Percentiles rank a stretch among this genome's conserved stretches.
phyloP scores from a whole-genome alignment of 2,329 filamentous ascomycete species.

The Microcyclospora pomicola region DNA sequence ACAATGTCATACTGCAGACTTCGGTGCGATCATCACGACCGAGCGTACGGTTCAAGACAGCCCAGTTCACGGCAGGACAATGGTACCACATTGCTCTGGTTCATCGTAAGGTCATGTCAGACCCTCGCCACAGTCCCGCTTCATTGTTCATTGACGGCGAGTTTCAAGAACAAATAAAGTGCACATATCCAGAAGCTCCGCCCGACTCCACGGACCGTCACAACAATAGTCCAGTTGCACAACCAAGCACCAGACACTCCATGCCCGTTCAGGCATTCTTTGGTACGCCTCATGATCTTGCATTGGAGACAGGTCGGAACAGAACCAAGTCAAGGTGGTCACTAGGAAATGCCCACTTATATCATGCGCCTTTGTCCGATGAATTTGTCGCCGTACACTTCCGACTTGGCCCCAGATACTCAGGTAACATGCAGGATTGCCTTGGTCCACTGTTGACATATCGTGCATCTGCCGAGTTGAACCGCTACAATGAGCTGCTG shows the following conservation, averaged over 20 bases:
- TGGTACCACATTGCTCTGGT: slow-evolving; percentile 95
- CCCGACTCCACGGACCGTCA: slow-evolving; percentile 30
- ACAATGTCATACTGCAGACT: slow-evolving; percentile 89
- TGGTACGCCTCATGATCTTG: slow-evolving; percentile 80
- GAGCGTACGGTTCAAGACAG: slow-evolving; percentile 84
- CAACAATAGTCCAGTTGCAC: background rate
- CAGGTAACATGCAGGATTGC: slow-evolving; percentile 93
- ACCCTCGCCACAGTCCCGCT: slow-evolving; percentile 34
- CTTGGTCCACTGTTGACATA: slow-evolving; percentile 95
- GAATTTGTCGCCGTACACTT: slow-evolving; percentile 85
- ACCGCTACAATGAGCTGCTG: slow-evolving; percentile 79
- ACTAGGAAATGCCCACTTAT: slow-evolving; percentile 75
- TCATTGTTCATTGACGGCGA: slow-evolving; percentile 86
- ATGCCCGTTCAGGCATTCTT: slow-evolving; percentile 75
- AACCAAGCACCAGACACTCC: slow-evolving; percentile 22
- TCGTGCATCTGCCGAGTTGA: slow-evolving; percentile 76
- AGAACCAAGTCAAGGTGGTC: slow-evolving; percentile 73
- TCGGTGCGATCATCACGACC: slow-evolving; percentile 75
- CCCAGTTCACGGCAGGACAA: slow-evolving; percentile 55
- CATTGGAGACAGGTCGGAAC: slow-evolving; percentile 58
- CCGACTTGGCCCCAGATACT: slow-evolving; percentile 78
- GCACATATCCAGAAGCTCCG: slow-evolving; percentile 70
- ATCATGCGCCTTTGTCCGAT: slow-evolving; percentile 77
- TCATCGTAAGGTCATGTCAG: slow-evolving; percentile 41
- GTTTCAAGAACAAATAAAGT: slow-evolving; percentile 83